Base-by-base conservation (phyloP, 2,329 filamentous ascomycete genomes). In the Ophiocordyceps robertsii region DNA sequence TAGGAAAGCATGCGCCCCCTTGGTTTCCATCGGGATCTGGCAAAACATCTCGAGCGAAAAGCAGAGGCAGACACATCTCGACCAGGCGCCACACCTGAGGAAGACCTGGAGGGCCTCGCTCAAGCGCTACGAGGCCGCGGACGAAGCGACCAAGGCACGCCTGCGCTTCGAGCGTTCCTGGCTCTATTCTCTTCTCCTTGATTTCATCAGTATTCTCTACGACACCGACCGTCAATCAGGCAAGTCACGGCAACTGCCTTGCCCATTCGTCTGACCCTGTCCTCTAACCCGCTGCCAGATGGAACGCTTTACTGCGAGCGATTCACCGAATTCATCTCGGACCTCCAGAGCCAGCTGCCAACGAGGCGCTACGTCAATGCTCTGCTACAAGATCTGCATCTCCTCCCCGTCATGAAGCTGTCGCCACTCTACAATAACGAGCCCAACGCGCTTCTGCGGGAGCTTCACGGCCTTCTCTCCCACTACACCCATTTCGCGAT, bases 1-100 rank as follows among this genome's bases (percentile, higher is more conserved):
- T 40, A 81, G 92, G 48, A 96, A 95, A 61, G 92, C 98, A 68
- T 96, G 92, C 62, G 92, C 90, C 7, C 87, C 93, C 2, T 68
- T 98, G 41, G 90, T 98, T 17, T 92, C 88, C 12, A 95, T 98
- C 53, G 82, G 85, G 1, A 87, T 92, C 53, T 98, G 92, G 92
- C 86, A 96, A 55, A 93, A 95, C 56, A 66, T 98, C 32, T 84
- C 85, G 29, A 84, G 75, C 44, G 87, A 93, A 30, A 72, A 74
- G 45, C 75, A 80, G 48, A 77, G 87, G 50, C 85, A 94, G 43
- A 67, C 68, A 30, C 76, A 80, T 43, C 71, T 98, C 29, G 79
- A 85, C 37, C 80, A 84, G 51, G 75, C 76, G 38, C 64, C 77
- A n/a, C 80, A 85, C 49, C 63, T 94, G 53, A 81, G 77, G 57